Conservation (phyloP, 2,329 filamentous ascomycete genomes). For the Penicillium sp. region DNA sequence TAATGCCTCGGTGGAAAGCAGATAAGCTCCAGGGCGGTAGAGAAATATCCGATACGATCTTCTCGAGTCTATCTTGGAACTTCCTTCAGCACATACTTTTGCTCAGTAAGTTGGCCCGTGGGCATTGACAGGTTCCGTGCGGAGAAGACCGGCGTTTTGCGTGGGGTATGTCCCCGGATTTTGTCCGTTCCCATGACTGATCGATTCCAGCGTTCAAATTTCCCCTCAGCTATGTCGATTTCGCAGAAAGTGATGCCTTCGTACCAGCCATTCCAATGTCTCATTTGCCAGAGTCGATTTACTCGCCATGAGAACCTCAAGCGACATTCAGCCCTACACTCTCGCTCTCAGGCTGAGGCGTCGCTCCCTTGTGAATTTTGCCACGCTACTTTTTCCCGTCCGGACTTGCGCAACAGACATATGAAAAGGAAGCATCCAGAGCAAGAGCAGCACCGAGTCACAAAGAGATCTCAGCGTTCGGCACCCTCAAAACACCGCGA, state of each 20-base stretch:
- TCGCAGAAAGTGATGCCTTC: constrained; percentile 6
- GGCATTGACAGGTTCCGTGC: not conserved
- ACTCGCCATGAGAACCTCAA: constrained; percentile 47
- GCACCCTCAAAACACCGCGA: not conserved
- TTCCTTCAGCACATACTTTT: no score
- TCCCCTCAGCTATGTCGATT: not conserved
- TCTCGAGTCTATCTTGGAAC: not conserved
- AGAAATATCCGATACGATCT: not conserved
- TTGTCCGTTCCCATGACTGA: constrained; percentile 2
- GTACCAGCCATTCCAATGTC: constrained; percentile 45
- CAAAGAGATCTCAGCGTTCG: constrained; percentile 4
- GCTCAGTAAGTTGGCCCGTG: no score
- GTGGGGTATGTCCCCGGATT: constrained; percentile 5
- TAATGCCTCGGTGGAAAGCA: not conserved
- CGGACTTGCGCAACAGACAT: constrained; percentile 44
- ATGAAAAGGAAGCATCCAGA: constrained; percentile 46
- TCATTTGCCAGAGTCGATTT: constrained; percentile 41
- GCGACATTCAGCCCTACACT: constrained; percentile 44
- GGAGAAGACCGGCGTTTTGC: constrained; percentile 1
- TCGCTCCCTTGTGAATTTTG: constrained; percentile 42
- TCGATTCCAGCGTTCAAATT: not conserved
- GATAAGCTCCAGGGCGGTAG: not conserved
- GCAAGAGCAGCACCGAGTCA: constrained; percentile 10
- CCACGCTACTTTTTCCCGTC: constrained; percentile 43
- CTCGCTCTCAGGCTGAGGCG: constrained; percentile 30